Conservation (phyloP, 805 yeast species). For the Yamadazyma olivae region DNA sequence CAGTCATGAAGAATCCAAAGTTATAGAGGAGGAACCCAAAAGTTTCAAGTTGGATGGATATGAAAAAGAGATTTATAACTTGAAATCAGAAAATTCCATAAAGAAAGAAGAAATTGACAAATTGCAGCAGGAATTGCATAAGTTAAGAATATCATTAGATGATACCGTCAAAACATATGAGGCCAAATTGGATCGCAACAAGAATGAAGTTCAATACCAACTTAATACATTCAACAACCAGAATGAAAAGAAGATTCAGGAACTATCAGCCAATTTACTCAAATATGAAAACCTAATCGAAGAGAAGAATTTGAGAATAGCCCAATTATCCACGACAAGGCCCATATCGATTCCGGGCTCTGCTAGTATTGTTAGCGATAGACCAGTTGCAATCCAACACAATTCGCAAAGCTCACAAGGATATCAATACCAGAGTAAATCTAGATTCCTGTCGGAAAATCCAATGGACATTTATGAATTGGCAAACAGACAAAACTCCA, state of each 20-base stretch:
- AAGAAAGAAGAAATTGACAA: conserved; percentile 19
- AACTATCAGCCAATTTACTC: conserved; percentile 23
- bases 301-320: conserved; percentile 32
- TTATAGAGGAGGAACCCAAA: background rate
- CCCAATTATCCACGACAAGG: conserved; percentile 32
- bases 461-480: conserved; percentile 13
- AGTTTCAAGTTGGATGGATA: background rate
- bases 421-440: background rate
- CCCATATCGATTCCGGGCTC: conserved; percentile 36
- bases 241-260: conserved; percentile 35
- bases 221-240: conserved; percentile 20
- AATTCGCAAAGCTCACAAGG: background rate
- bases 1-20: background rate
- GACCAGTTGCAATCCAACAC: background rate
- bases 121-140: conserved; percentile 16
- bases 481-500: conserved; percentile 8
- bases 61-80: conserved; percentile 8
- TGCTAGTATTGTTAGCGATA: conserved; percentile 7
- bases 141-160: conserved; percentile 14
- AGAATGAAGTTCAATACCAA: conserved; percentile 25
- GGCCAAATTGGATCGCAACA: conserved; percentile 19
- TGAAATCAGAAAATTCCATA: conserved; percentile 15
- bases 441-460: background rate
- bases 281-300: conserved; percentile 35
- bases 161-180: conserved; percentile 18